Evolutionary conservation across 495 filamentous ascomycete genomes (phyloP).

Genomic region (Penicillium malachiteum): DNA sequence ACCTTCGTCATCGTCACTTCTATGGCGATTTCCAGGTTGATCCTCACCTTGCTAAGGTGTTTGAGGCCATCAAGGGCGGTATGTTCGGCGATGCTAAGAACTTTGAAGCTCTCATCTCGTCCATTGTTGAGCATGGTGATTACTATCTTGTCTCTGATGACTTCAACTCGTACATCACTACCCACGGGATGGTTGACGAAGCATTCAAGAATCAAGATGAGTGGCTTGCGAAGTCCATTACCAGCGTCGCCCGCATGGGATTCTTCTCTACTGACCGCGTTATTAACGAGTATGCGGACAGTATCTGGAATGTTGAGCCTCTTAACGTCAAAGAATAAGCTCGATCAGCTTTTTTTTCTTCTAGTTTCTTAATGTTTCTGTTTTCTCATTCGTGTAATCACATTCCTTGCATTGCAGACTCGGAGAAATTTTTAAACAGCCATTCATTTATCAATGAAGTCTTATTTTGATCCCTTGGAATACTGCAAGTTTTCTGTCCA

Average conservation of each 20-base stretch:
- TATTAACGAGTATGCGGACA: constrained; percentile 96
- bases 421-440: neutral
- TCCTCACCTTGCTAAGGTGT: constrained; percentile 71
- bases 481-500: no score
- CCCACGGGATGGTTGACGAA: constrained; percentile 85
- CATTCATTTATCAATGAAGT: neutral
- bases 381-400: neutral
- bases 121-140: constrained; percentile 89
- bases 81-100: constrained; percentile 73
- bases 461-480: no score
- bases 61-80: constrained; percentile 72
- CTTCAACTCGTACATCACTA: constrained; percentile 89
- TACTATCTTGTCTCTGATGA: constrained; percentile 98
- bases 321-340: constrained; percentile 40
- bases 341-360: neutral
- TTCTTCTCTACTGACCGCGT: constrained; percentile 97
- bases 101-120: constrained; percentile 77
- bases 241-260: constrained; percentile 86
- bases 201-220: constrained; percentile 86
- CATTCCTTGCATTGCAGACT: neutral
- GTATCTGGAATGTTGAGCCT: constrained; percentile 94
- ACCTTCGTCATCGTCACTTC: constrained; percentile 86
- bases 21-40: constrained; percentile 80
- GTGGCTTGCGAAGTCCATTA: constrained; percentile 88
- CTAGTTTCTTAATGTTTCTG: neutral